phyloP scores from a whole-genome alignment of 805 yeast species.

The Nakazawaea wyomingensis region DNA sequence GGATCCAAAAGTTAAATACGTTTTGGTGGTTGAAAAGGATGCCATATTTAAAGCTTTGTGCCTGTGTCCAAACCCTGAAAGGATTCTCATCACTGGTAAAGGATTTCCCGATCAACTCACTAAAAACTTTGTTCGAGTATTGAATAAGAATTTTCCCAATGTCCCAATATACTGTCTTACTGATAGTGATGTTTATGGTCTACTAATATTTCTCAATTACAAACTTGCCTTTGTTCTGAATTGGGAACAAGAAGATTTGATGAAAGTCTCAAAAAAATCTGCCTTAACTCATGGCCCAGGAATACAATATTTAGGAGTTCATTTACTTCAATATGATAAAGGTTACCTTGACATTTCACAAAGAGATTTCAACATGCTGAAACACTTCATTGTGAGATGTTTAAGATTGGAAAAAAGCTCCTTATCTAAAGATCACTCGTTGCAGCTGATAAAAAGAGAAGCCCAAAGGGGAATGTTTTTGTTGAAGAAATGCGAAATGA shows the following conservation, averaged over 20 bases:
- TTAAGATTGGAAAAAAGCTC: not conserved
- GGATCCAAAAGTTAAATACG: slow-evolving; percentile 23
- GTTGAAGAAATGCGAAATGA: slow-evolving; percentile 55
- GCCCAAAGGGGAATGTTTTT: slow-evolving; percentile 48
- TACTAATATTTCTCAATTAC: slow-evolving; percentile 42
- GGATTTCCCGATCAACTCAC: slow-evolving; percentile 65
- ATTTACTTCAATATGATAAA: slow-evolving; percentile 30
- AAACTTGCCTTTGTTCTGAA: slow-evolving; percentile 16
- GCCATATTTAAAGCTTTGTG: slow-evolving; percentile 20
- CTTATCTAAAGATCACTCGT: not conserved
- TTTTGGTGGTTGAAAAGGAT: slow-evolving; percentile 48
- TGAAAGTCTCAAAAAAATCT: slow-evolving; percentile 4
- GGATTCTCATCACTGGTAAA: slow-evolving; percentile 51
- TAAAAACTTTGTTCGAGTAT: slow-evolving; percentile 30
- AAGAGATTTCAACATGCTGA: slow-evolving; percentile 27
- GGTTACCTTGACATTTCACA: slow-evolving; percentile 24
- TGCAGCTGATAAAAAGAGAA: slow-evolving; percentile 34
- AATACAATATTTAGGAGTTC: slow-evolving; percentile 35
- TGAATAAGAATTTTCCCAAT: slow-evolving; percentile 24
- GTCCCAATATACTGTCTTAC: slow-evolving; percentile 43
- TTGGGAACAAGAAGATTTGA: slow-evolving; percentile 4
- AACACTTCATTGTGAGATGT: slow-evolving; percentile 19
- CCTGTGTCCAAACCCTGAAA: slow-evolving; percentile 18
- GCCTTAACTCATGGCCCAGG: slow-evolving; percentile 9
- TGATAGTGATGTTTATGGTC: slow-evolving; percentile 65